A percentile compares a stretch with the other conserved stretches of the same genome.
These are phyloP conservation scores for Collybia sordida DNA, from an alignment of 768 basidiomycete genomes.

Conservation along the genomic window DNA sequence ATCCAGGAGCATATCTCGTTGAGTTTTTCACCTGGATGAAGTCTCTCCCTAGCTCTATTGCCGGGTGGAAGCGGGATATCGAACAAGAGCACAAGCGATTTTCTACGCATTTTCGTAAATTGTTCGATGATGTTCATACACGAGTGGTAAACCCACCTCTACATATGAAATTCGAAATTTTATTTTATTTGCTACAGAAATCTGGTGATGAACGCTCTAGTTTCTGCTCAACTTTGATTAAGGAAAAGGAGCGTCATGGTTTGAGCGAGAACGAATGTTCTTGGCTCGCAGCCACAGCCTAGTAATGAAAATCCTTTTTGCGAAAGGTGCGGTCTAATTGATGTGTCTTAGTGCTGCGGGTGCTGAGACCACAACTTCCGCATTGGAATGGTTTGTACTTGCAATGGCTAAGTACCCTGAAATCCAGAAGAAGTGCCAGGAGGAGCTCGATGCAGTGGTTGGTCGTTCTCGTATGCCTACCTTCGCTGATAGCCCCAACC, in stretches of 20 bases:
- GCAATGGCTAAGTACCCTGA: slow-evolving; percentile 20
- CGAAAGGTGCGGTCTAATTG: neutral
- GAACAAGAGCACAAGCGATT: neutral
- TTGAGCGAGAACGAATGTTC: neutral
- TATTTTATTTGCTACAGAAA: neutral
- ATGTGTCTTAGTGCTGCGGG: neutral
- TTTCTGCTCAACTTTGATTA: neutral
- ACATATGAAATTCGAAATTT: neutral
- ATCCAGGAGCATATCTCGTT: slow-evolving; percentile 34
- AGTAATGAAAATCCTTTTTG: neutral
- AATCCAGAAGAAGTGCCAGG: slow-evolving; percentile 28
- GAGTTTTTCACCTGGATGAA: slow-evolving; percentile 35
- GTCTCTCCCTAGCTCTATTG: slow-evolving; percentile 25
- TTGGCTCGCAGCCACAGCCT: slow-evolving; percentile 1
- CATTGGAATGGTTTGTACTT: neutral
- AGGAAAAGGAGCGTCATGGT: neutral
- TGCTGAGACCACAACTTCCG: neutral
- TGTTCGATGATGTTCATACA: neutral
- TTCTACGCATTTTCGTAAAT: neutral
- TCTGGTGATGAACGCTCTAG: neutral
- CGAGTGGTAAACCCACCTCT: neutral
- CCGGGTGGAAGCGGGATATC: slow-evolving; percentile 24
- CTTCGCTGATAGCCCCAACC: slow-evolving; percentile 20
- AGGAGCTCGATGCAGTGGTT: slow-evolving; percentile 29
- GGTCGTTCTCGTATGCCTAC: slow-evolving; percentile 26